Conservation (phyloP, 192 early-diverging fungal species). For the Backusella luteola region DNA sequence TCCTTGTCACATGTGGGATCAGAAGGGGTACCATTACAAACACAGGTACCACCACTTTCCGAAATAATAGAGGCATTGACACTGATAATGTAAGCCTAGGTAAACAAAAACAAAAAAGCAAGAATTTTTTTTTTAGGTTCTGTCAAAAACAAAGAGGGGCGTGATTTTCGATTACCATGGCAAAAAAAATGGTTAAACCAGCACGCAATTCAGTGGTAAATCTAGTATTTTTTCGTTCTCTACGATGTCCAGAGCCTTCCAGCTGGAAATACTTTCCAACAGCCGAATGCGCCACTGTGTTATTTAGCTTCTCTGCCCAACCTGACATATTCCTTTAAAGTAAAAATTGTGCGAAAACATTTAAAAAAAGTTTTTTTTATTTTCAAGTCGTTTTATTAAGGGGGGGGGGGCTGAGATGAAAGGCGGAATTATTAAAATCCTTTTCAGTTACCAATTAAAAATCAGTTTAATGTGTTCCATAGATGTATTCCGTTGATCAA, state of each 20-base stretch:
- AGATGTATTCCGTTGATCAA: neutral
- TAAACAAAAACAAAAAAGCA: neutral
- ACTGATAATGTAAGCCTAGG: conserved; percentile 37
- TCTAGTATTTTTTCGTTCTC: conserved; percentile 54
- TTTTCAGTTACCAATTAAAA: neutral
- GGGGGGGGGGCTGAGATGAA: neutral
- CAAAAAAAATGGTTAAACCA: conserved; percentile 40
- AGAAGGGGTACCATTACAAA: conserved; percentile 48
- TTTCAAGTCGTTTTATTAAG: neutral
- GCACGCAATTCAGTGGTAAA: conserved; percentile 69
- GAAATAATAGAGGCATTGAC: conserved; percentile 73
- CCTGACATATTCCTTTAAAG: conserved; percentile 26
- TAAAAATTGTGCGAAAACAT: neutral
- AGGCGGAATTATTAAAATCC: neutral
- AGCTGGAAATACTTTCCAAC: conserved; percentile 62
- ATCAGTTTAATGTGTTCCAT: neutral
- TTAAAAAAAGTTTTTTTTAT: neutral
- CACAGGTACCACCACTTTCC: conserved; percentile 70
- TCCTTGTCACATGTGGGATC: conserved; percentile 57
- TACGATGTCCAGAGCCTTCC: conserved; percentile 57
- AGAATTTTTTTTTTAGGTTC: neutral
- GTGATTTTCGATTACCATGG: conserved; percentile 49
- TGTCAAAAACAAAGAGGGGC: neutral
- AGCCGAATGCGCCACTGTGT: conserved; percentile 49
- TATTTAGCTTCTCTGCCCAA: conserved; percentile 52